These are phyloP conservation scores for Triangularia verruculosa DNA, from an alignment of 2,329 filamentous ascomycete genomes.

Conservation along the genomic window DNA sequence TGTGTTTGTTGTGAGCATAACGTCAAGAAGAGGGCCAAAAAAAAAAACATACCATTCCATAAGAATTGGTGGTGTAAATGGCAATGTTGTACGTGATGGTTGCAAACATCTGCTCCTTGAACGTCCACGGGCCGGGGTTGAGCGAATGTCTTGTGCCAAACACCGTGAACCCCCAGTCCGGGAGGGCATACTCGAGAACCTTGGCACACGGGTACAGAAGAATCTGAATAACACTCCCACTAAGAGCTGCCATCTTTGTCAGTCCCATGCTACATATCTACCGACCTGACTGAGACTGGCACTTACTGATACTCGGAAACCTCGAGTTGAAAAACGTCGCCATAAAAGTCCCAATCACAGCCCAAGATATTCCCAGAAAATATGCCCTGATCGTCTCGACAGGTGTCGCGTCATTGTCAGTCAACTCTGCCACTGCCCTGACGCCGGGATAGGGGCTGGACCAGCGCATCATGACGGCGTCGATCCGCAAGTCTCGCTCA, in stretches of 20 bases:
- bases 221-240: conserved; percentile 42
- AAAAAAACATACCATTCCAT: conserved; percentile 28
- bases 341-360: conserved; percentile 40
- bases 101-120: conserved; percentile 43
- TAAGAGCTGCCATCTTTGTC: conserved; percentile 27
- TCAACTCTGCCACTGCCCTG: conserved; percentile 38
- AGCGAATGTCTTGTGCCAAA: conserved; percentile 38
- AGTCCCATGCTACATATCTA: too few relatives aligned
- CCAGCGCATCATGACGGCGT: conserved; percentile 40
- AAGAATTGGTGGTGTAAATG: conserved; percentile 36
- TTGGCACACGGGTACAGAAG: conserved; percentile 47
- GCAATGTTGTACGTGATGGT: conserved; percentile 41
- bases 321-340: conserved; percentile 41
- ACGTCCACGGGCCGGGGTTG: conserved; percentile 42
- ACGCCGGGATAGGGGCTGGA: conserved; percentile 44
- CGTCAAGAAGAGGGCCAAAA: not conserved
- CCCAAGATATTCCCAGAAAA: conserved; percentile 40
- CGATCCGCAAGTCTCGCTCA: conserved; percentile 40
- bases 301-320: conserved; percentile 38
- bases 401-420: conserved; percentile 36
- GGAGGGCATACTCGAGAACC: conserved; percentile 41
- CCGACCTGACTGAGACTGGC: not conserved
- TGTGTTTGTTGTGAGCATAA: not conserved
- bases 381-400: conserved; percentile 44
- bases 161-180: conserved; percentile 44